Evolutionary conservation across 345 rosid species (phyloP).

Genomic region (Acer saccharum): DNA sequence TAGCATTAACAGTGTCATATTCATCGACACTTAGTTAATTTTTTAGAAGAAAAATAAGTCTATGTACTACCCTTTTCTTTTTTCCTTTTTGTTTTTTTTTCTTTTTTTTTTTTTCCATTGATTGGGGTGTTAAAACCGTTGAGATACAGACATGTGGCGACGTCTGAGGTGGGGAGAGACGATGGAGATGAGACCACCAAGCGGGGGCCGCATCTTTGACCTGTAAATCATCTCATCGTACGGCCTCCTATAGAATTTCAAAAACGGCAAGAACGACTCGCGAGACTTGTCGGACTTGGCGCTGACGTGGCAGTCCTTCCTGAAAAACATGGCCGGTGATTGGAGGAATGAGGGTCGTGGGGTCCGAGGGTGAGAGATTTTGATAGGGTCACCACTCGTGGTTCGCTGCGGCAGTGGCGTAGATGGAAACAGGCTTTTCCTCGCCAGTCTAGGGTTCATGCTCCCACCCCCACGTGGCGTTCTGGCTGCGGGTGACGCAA

Average conservation of each 20-base stretch:
- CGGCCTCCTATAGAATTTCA: slow-evolving; percentile 76
- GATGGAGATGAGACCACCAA: slow-evolving; percentile 87
- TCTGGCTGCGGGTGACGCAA: slow-evolving; percentile 80
- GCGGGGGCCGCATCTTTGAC: slow-evolving; percentile 87
- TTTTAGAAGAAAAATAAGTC: neutral
- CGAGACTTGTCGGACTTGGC: slow-evolving; percentile 57
- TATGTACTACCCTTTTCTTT: slow-evolving; percentile 27
- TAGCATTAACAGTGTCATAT: slow-evolving; percentile 16
- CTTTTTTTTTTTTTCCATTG: neutral
- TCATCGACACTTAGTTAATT: slow-evolving; percentile 15
- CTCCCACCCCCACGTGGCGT: slow-evolving; percentile 46
- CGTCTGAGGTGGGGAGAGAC: slow-evolving; percentile 67
- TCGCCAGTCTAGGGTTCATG: slow-evolving; percentile 28
- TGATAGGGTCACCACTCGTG: slow-evolving; percentile 24
- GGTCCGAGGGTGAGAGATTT: slow-evolving; percentile 40
- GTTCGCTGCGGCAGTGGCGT: slow-evolving; percentile 82
- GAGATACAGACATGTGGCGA: slow-evolving; percentile 87
- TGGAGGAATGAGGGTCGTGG: slow-evolving; percentile 88
- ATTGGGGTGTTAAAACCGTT: slow-evolving; percentile 56
- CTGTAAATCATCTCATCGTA: slow-evolving; percentile 92
- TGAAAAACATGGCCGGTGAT: slow-evolving; percentile 85
- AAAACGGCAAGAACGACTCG: slow-evolving; percentile 74
- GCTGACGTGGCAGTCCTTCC: slow-evolving; percentile 60
- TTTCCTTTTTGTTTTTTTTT: neutral
- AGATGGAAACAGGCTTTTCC: slow-evolving; percentile 65